Evolutionary conservation across 257 asterid species (phyloP), one percentile per base, ranked within the genome.

Genomic region (Plectranthus barbatus): DNA sequence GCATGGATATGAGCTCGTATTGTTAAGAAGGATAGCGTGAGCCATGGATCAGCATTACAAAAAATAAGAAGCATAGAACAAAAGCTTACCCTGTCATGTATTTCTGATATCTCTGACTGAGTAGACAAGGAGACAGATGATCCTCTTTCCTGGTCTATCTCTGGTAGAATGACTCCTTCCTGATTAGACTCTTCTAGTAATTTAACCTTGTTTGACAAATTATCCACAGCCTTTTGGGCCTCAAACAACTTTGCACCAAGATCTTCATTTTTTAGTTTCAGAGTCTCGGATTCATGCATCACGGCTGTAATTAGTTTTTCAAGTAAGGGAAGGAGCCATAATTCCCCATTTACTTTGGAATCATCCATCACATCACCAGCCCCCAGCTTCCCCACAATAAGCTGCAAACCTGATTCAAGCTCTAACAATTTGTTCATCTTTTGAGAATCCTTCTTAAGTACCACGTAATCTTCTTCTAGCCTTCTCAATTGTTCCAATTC

Each of bases 61-160:
- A 37, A 68, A 34, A 37, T 13, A 39, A 70, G 47, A 44, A 56
- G 63, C 56, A 64, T 13, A 26, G 58, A 54, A 74, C 20, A 8
- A 34, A 66, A 74, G 40, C 21, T 76, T 87, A 93, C 99, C 95
- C 74, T 56, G 57, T 87, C 97, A 60, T 86, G 97, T 57, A 85
- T 79, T 77, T 93, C 99, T 29, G 97, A 85, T 79, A 93, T 90
- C 90, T 93, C 99, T 48, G 96, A 74, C 67, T 73, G 81, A 64
- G 81, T 17, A 75, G 91, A 70, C 74, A 79, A 63, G 66, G 86
- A 68, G 23, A 86, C 56, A n/a, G 81, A 77, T 66, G 76, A 56
- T 68, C 74, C 84, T 75, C 85, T 82, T 68, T 83, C 96, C 77
- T 80, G 84, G 66, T 56, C 75, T 20, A 70, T 68, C 65, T 87